Evolutionary conservation across 169 alveolate species (phyloP), one percentile per base, ranked within the genome.

Genomic region (Babesia microti): DNA sequence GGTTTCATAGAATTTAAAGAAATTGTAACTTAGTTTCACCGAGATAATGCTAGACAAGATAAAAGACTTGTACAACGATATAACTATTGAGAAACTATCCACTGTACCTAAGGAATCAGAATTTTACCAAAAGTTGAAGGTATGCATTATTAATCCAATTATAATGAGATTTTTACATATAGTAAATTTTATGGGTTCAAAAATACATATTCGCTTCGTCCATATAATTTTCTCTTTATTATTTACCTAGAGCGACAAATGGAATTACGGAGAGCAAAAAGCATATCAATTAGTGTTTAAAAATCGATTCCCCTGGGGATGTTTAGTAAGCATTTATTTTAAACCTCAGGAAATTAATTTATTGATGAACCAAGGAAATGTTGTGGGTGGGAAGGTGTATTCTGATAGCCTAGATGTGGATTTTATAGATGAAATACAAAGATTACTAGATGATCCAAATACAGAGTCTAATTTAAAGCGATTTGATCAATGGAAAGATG

Each of bases 321-420:
- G 63, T 22, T 24, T 65, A 7, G 76, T n/a, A n/a, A n/a, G n/a
- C 53, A 36, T 45, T 65, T 27, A 54, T 68, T 32, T 33, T 65
- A 21, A 61, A 65, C 40, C 17, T 65, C 22, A 53, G 14, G 19
- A n/a, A n/a, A n/a, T n/a, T n/a, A n/a, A n/a, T n/a, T n/a, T n/a
- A n/a, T n/a, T n/a, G n/a, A n/a, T n/a, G n/a, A 41, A 43, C 22
- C 48, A 14, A 26, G 6, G n/a, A n/a, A 36, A 28, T 4, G 66
- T 54, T 7, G 76, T 27, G 23, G 66, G 56, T 36, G 65, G 68
- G 14, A 59, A 55, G 51, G 40, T 69, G 17, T 76, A 55, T 47
- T 76, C 85, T 5, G 85, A 76, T 46, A 40, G 56, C 23, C 40
- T 76, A 35, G 69, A 76, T 30, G 56, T 68, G n/a, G 79, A 76